Evolutionary conservation across 768 basidiomycete species (phyloP).

Genomic region (Chalciporus sphaerocephalus): DNA sequence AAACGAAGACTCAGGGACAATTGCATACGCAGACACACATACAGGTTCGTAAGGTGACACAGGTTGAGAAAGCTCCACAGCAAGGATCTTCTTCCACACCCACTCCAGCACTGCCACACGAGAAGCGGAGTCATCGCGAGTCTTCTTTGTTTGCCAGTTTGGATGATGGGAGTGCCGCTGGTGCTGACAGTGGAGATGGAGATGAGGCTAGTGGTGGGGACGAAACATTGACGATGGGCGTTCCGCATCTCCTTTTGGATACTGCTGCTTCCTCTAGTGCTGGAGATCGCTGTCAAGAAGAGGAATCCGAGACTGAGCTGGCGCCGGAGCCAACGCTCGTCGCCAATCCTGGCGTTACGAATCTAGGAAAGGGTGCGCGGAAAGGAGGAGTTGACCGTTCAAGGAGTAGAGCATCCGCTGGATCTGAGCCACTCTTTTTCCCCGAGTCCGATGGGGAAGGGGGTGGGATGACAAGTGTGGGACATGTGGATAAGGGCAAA

Average conservation of each 20-base stretch:
- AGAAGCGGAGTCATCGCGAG: neutral
- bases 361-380: neutral
- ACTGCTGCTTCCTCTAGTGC: neutral
- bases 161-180: neutral
- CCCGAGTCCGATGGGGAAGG: slow-evolving; percentile 22
- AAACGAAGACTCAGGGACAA: neutral
- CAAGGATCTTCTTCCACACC: neutral
- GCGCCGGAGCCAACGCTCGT: slow-evolving; percentile 20
- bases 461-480: neutral
- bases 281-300: neutral
- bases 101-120: neutral
- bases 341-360: neutral
- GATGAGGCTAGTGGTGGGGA: slow-evolving; percentile 1
- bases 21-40: neutral
- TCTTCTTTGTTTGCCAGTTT: no score
- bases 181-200: neutral
- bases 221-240: slow-evolving; percentile 6
- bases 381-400: slow-evolving; percentile 1
- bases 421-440: slow-evolving; percentile 26
- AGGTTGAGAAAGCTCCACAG: slow-evolving; percentile 4
- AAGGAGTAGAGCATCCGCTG: slow-evolving; percentile 12
- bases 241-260: slow-evolving; percentile 8
- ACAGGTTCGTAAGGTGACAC: neutral
- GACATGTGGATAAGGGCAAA: slow-evolving; percentile 1
- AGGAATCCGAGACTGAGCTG: slow-evolving; percentile 3